Base-by-base conservation (phyloP, 345 rosid genomes). In the Acer yangbiense region DNA sequence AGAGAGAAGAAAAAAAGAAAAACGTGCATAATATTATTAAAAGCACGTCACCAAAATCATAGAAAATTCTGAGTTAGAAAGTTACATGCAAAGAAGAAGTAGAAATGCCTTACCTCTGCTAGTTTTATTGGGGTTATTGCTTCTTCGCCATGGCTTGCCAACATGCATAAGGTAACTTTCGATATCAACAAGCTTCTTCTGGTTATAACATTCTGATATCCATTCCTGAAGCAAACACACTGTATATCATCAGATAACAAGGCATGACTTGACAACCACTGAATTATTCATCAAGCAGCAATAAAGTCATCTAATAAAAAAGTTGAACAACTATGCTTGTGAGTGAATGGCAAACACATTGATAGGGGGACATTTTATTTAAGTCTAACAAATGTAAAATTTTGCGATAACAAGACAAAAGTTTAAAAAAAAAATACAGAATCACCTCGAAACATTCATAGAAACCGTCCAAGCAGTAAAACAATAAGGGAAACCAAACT, bases 121-220 rank as follows among this genome's bases (percentile, higher is more conserved):
- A 71, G 75, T 69, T 68, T 82, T 72, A 43, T 60, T 72, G 44
- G 86, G 67, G 75, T 23, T 64, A 75, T 68, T 83, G 76, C 69
- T 77, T 79, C 76, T 87, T 80, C 92, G 87, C 97, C 99, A 94
- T 76, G 97, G 97, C 75, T 90, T 95, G 75, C 99, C 99, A 65
- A 89, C 87, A 86, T 89, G 90, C 97, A 95, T 86, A 48, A 95
- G 87, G 81, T 92, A 91, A 76, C 83, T 86, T 76, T 91, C 97
- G 55, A 95, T 88, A 80, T 91, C 97, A 32, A 92, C 92, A 50
- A 95, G 88, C 87, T 84, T 92, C 82, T 87, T 91, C 77, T 82
- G 89, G 55, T 67, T 77, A 83, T 92, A 85, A 77, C 97, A 90
- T 80, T 95, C 91, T 23, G 74, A 62, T 88, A 94, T 87, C 98